Percentiles rank a stretch among this genome's conserved stretches.
These are phyloP conservation scores for Diplodia intermedia DNA, from an alignment of 2,329 filamentous ascomycete species.

Conservation along the genomic window DNA sequence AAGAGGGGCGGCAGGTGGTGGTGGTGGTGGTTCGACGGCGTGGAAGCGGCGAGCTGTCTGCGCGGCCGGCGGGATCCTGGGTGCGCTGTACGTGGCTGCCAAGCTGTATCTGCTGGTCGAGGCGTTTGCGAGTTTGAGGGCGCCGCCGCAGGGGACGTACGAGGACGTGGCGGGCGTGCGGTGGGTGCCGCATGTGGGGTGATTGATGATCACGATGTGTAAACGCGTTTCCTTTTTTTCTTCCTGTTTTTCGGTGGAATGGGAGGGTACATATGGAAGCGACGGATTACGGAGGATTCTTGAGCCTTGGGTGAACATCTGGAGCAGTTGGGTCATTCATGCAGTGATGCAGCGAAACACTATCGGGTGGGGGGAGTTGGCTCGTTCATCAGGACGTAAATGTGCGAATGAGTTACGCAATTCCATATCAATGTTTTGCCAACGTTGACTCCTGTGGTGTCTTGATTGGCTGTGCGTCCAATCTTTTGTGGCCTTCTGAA, in stretches of 20 bases:
- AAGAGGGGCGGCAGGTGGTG: neutral
- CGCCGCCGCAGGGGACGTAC: conserved; percentile 19
- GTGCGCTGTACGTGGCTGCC: neutral
- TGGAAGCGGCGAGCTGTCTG: neutral
- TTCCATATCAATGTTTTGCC: neutral
- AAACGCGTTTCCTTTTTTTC: neutral
- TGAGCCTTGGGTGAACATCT: neutral
- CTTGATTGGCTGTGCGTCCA: neutral
- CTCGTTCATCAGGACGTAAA: neutral
- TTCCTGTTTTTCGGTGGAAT: neutral
- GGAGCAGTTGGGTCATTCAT: neutral
- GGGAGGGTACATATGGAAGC: neutral
- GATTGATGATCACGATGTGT: neutral
- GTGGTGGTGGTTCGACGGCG: neutral
- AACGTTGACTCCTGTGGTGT: neutral
- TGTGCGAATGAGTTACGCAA: neutral
- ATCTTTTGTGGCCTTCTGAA: neutral
- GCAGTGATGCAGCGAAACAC: no score
- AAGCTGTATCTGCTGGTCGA: conserved; percentile 25
- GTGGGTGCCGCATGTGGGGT: conserved; percentile 32
- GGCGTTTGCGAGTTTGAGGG: conserved; percentile 31
- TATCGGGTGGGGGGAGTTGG: neutral
- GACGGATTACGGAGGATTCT: neutral
- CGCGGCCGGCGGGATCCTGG: neutral
- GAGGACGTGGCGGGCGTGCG: conserved; percentile 15